phyloP scores from a whole-genome alignment of 2,329 filamentous ascomycete species.

The Chaetothyriales sp. region DNA sequence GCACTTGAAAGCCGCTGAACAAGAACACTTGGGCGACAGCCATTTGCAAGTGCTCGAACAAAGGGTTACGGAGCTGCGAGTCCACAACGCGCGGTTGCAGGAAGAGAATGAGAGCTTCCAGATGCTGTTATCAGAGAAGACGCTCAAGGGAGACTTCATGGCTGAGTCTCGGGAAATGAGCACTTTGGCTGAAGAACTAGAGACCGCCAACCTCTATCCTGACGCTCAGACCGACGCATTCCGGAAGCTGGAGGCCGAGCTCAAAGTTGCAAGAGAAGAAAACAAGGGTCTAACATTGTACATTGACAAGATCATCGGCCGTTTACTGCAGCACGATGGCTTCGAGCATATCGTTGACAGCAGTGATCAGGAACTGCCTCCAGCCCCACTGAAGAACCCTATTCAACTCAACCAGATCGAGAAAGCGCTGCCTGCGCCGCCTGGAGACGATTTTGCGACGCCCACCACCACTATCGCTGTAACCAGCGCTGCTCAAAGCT shows the following conservation, averaged over 20 bases:
- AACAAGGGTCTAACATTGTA: conserved; percentile 96
- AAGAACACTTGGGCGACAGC: conserved; percentile 83
- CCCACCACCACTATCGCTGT: conserved; percentile 57
- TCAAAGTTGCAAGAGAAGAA: conserved; percentile 72
- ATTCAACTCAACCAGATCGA: conserved; percentile 33
- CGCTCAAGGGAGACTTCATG: conserved; percentile 84
- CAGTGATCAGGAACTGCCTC: conserved; percentile 48
- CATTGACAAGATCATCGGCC: conserved; percentile 98
- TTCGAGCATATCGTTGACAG: conserved; percentile 57
- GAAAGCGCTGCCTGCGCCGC: conserved; percentile 74
- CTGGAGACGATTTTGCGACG: conserved; percentile 39
- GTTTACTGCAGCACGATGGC: conserved; percentile 82
- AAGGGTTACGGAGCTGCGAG: conserved; percentile 76
- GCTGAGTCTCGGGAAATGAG: conserved; percentile 39
- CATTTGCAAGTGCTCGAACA: conserved; percentile 81
- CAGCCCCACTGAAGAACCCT: conserved; percentile 29
- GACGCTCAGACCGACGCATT: conserved; percentile 49
- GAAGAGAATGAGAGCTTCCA: conserved; percentile 99
- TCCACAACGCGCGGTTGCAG: conserved; percentile 91
- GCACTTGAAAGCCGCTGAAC: conserved; percentile 87
- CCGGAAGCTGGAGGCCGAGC: conserved; percentile 61
- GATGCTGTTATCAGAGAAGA: conserved; percentile 84
- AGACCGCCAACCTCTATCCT: conserved; percentile 46
- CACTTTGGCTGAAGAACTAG: conserved; percentile 77
- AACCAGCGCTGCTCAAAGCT: conserved; percentile 37